Evolutionary conservation across 2,329 filamentous ascomycete species (phyloP).

Genomic region (Colletotrichum filicis): DNA sequence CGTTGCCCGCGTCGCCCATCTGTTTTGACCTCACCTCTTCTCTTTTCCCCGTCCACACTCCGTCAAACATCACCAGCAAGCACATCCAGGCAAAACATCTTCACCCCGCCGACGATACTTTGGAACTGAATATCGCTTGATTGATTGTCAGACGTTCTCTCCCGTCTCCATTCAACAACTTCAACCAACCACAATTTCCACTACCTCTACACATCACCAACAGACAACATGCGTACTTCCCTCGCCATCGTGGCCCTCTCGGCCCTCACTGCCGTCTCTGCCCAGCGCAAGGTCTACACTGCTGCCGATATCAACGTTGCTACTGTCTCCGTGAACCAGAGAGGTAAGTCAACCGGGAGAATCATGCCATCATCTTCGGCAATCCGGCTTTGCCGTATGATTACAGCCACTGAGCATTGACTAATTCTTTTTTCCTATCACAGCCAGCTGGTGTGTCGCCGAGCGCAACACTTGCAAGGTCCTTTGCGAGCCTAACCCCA

Average conservation of each 20-base stretch:
- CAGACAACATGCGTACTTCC: slow-evolving; percentile 33
- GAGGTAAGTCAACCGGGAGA: slow-evolving; percentile 15
- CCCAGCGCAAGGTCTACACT: slow-evolving; percentile 33
- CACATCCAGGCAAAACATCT: slow-evolving; percentile 28
- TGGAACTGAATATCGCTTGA: slow-evolving; percentile 30
- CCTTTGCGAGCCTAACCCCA: slow-evolving; percentile 55
- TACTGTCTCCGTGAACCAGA: slow-evolving; percentile 13
- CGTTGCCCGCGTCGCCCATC: slow-evolving; percentile 20
- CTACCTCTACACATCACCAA: slow-evolving; percentile 16
- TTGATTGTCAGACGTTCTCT: slow-evolving; percentile 8
- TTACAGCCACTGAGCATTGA: too few relatives aligned
- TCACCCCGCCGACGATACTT: slow-evolving; percentile 27
- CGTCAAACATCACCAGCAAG: slow-evolving; percentile 26
- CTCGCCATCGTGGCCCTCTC: slow-evolving; percentile 33
- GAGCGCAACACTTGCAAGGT: slow-evolving; percentile 61
- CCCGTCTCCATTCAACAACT: slow-evolving; percentile 1
- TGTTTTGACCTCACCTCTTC: not conserved
- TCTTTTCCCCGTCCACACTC: slow-evolving; percentile 10
- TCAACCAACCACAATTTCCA: slow-evolving; percentile 10
- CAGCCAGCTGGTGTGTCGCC: slow-evolving; percentile 63
- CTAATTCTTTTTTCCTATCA: slow-evolving; percentile 5
- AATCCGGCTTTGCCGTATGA: not conserved
- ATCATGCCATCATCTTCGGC: not conserved
- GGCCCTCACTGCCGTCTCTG: slow-evolving; percentile 30
- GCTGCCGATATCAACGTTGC: slow-evolving; percentile 28